Percentiles rank a stretch among this genome's conserved stretches.
Conservation (phyloP, 345 rosid species). For the Cardamine chenopodiifolia region DNA sequence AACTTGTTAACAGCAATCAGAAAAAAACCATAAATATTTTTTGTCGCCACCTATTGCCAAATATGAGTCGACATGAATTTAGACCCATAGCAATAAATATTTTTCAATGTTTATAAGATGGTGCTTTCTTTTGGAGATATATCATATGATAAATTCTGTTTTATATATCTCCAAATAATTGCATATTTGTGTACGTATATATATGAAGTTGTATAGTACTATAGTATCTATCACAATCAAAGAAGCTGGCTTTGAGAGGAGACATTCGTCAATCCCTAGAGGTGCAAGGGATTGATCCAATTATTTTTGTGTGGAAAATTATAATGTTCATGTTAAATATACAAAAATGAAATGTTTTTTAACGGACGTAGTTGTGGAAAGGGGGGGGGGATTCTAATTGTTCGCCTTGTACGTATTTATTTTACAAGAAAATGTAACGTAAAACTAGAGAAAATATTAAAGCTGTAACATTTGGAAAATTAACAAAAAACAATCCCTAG, state of each 20-base stretch:
- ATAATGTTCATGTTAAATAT: no score
- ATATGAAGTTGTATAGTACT: background rate
- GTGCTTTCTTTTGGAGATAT: background rate
- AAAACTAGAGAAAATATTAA: background rate
- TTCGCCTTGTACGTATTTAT: background rate
- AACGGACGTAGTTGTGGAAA: background rate
- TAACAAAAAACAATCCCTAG: background rate
- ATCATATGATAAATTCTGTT: background rate
- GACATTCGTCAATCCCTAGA: slow-evolving; percentile 40
- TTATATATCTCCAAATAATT: background rate
- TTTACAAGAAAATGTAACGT: slow-evolving; percentile 2
- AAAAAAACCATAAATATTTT: background rate
- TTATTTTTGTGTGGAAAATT: slow-evolving; percentile 6
- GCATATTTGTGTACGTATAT: background rate
- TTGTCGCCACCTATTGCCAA: background rate
- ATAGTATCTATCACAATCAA: slow-evolving; percentile 48
- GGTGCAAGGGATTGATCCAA: background rate
- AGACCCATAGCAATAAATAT: background rate
- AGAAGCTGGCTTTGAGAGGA: slow-evolving; percentile 39
- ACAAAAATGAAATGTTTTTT: no score
- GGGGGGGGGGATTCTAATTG: background rate
- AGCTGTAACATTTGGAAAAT: background rate
- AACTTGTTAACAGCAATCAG: slow-evolving; percentile 2
- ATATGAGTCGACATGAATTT: background rate
- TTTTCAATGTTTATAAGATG: background rate